Base-by-base conservation (phyloP, 495 filamentous ascomycete species). In the Penicillium paradoxum region DNA sequence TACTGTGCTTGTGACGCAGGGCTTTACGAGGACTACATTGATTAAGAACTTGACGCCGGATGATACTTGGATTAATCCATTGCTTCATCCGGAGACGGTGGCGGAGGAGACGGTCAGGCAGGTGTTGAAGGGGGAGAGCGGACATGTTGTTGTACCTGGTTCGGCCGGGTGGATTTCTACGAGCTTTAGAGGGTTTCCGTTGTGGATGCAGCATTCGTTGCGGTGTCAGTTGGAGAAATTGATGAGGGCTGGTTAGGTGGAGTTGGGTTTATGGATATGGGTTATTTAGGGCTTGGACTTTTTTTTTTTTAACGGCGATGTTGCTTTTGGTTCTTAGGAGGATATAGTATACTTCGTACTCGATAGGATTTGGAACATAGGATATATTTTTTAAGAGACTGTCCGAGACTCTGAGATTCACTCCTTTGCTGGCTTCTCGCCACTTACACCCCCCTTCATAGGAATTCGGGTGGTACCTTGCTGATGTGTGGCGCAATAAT, bases 1-100 rank as follows among this genome's bases (percentile, higher is more conserved):
- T 13, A 86, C 85, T 4, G 76, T 88, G 7, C 61, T 87, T 3
- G 78, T 88, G 36, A 83, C 81, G 42, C 86, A 82, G 65, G 79
- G 82, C 0, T 86, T 82, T 60, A 83, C 80, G 29, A 75, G 71
- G 49, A 89, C 84, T 6, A 57, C 73, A 30, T 69, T 89, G 17
- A 86, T 87, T 57, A 62, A 69, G n/a, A 79, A 82, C 6, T 56
- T 76, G 49, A 83, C 79, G 40, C 67, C 79, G 1, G 75, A 79
- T 55, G 74, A 79, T 64, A 62, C 64, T 4, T 86, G 81, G 55
- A 32, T 86, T 19, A 62, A 79, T 53, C 83, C 82, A 9, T 59
- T 78, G 38, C 65, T 87, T 51, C 65, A 81, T 37, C 79, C 80
- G 6, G 83, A 81, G 63, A 87, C 80, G 4, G 80, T 89, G 19